Percentiles rank a stretch among this genome's conserved stretches.
Evolutionary conservation across 2,329 filamentous ascomycete genomes (phyloP).

Genomic region (Albifimbria verrucaria): DNA sequence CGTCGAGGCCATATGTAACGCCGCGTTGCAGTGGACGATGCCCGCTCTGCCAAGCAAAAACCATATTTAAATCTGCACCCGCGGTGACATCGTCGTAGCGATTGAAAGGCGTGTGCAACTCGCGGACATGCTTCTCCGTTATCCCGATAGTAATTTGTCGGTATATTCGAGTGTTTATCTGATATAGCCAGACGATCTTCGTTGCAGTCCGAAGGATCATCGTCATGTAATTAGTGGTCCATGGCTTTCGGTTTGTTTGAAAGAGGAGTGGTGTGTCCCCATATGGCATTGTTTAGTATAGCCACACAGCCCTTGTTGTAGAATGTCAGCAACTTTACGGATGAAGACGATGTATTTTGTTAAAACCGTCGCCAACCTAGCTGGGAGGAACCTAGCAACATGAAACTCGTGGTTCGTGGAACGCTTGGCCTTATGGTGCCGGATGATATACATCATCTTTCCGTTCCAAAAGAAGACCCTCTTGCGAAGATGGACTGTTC

Average conservation of each 20-base stretch:
- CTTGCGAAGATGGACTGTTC: not conserved
- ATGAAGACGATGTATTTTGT: not conserved
- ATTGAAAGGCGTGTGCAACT: not conserved
- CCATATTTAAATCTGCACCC: too few species aligned
- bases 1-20: too few species aligned
- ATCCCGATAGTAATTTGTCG: not conserved
- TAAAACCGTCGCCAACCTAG: not conserved
- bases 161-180: not conserved
- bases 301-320: not conserved
- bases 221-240: not conserved
- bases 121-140: not conserved
- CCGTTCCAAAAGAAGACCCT: not conserved
- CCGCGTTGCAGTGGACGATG: too few species aligned
- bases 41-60: too few species aligned
- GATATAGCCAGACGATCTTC: not conserved
- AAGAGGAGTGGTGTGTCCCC: not conserved
- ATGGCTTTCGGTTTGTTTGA: not conserved
- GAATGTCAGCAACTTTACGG: not conserved
- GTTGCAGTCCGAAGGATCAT: not conserved
- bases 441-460: not conserved
- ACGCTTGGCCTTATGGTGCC: conserved; percentile 1
- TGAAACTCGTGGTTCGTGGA: not conserved
- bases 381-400: conserved; percentile 3
- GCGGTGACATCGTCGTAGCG: not conserved
- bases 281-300: not conserved